phyloP scores from a whole-genome alignment of 1,284 basidiomycete genomes.

The Veloporphyrellus conicus region DNA sequence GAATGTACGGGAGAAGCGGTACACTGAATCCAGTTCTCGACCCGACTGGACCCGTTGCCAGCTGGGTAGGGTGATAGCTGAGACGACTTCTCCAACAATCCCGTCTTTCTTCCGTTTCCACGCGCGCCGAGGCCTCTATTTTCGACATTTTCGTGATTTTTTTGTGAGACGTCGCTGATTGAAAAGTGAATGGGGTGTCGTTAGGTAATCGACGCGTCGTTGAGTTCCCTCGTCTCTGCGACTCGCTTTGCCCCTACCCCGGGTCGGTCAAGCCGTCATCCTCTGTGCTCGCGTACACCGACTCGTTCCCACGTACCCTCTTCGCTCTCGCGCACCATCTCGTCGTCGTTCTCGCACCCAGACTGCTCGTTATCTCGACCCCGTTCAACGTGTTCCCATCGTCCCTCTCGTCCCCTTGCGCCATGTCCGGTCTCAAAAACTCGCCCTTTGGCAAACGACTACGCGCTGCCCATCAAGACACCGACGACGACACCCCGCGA shows the following conservation, averaged over 20 bases:
- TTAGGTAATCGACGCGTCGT: constrained; percentile 34
- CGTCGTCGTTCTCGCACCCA: constrained; percentile 38
- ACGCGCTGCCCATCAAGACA: constrained; percentile 56
- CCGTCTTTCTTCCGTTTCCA: neutral
- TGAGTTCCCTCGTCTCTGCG: constrained; percentile 19
- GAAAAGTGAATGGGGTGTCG: constrained; percentile 16
- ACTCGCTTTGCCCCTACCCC: constrained; percentile 27
- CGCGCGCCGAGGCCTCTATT: neutral
- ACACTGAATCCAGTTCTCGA: neutral
- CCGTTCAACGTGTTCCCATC: neutral
- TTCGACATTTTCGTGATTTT: neutral
- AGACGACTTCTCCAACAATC: neutral
- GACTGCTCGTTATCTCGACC: constrained; percentile 49
- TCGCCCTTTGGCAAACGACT: constrained; percentile 76
- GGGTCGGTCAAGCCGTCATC: constrained; percentile 27
- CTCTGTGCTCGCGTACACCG: constrained; percentile 20
- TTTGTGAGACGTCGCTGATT: constrained; percentile 21
- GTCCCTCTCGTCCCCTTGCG: neutral
- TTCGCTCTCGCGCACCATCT: constrained; percentile 44
- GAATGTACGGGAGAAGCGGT: constrained; percentile 1
- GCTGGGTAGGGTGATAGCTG: constrained; percentile 5
- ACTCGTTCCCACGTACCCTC: neutral
- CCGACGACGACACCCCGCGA: constrained; percentile 51
- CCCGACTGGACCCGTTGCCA: constrained; percentile 14
- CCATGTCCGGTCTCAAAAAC: constrained; percentile 72